Conservation (phyloP, 1,284 basidiomycete genomes). For the Prillingera fragicola region DNA sequence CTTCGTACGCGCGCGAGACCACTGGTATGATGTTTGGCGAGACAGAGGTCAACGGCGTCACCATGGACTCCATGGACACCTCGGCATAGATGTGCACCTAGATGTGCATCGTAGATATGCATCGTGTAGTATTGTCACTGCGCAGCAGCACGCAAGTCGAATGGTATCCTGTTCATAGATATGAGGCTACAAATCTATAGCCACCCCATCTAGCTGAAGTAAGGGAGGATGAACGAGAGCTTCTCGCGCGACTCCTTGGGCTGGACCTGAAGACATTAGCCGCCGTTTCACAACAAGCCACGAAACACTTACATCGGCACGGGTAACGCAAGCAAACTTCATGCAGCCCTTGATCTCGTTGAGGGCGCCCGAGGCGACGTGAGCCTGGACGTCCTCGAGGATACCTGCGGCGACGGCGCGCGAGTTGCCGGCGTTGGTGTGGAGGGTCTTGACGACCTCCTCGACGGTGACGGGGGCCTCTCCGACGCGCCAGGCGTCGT, state of each 20-base stretch:
- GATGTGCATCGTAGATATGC: too few relatives aligned
- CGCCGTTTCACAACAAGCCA: background rate
- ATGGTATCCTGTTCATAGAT: too few relatives aligned
- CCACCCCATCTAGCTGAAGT: conserved; percentile 42
- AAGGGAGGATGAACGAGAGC: conserved; percentile 70
- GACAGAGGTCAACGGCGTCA: conserved; percentile 16
- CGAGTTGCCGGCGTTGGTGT: conserved; percentile 76
- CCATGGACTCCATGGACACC: too few relatives aligned
- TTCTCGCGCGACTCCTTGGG: conserved; percentile 65
- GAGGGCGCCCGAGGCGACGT: conserved; percentile 55
- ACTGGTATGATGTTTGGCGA: conserved; percentile 58
- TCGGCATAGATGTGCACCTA: too few relatives aligned
- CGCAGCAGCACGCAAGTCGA: too few relatives aligned
- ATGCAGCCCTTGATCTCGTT: conserved; percentile 69
- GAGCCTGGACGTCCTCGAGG: conserved; percentile 68
- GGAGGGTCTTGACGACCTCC: conserved; percentile 74
- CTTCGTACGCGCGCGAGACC: conserved; percentile 82
- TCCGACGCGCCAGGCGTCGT: conserved; percentile 80
- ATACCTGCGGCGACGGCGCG: conserved; percentile 63
- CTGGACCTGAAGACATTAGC: conserved; percentile 49
- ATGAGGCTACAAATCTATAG: background rate
- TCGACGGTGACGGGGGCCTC: conserved; percentile 78
- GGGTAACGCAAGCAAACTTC: conserved; percentile 79
- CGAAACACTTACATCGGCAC: conserved; percentile 48
- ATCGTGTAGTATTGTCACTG: too few relatives aligned